phyloP scores from a whole-genome alignment of 441 rosid genomes.

The Euphorbia celastroides region DNA sequence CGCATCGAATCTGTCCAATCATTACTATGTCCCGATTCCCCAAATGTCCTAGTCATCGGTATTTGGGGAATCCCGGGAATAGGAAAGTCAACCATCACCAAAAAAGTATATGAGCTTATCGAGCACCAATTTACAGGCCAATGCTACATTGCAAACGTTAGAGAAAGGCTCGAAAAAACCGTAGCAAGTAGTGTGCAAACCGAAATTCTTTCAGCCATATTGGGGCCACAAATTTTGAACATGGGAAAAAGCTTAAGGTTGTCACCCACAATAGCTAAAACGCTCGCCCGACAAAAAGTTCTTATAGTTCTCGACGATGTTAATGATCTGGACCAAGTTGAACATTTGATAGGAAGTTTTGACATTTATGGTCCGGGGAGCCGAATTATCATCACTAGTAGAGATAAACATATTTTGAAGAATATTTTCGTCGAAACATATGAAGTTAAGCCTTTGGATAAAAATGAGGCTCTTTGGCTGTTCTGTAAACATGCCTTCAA shows the following conservation, averaged over 20 bases:
- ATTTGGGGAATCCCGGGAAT: slow-evolving; percentile 9
- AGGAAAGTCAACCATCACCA: neutral
- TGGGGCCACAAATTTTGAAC: neutral
- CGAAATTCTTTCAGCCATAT: neutral
- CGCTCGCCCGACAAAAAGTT: neutral
- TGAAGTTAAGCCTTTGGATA: neutral
- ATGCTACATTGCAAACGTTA: neutral
- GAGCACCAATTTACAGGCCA: neutral
- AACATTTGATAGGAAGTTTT: neutral
- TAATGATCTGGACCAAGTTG: neutral
- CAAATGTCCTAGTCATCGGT: neutral
- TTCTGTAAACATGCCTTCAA: slow-evolving; percentile 2
- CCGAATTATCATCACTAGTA: slow-evolving; percentile 7
- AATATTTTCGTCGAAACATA: neutral
- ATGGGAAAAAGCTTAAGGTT: neutral
- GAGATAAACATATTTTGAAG: neutral
- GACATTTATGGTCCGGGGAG: neutral
- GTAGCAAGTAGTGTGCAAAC: neutral
- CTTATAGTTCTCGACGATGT: slow-evolving; percentile 11
- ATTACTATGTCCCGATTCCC: neutral
- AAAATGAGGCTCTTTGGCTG: neutral
- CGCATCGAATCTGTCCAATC: neutral
- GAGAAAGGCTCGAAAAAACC: neutral
- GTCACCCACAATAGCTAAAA: neutral
- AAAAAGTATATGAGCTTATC: neutral